Conservation (phyloP, 1,284 basidiomycete genomes). For the Cutaneotrichosporon sp. region DNA sequence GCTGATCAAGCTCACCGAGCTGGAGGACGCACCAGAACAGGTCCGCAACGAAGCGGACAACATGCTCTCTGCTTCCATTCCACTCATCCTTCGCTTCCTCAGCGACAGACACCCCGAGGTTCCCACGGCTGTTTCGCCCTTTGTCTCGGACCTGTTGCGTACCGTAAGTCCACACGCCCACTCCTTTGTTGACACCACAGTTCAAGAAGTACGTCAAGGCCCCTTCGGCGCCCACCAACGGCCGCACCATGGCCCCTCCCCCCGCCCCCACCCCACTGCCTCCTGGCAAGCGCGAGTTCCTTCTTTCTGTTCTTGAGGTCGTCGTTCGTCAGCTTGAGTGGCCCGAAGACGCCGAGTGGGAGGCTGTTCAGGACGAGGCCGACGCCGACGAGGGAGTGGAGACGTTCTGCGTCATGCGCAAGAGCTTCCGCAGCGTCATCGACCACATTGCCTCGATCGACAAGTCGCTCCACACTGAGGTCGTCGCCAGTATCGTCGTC, state of each 20-base stretch:
- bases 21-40: constrained; percentile 59
- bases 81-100: constrained; percentile 84
- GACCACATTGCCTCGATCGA: constrained; percentile 88
- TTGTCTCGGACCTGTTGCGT: constrained; percentile 72
- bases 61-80: constrained; percentile 70
- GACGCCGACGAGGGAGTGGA: constrained; percentile 85
- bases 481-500: constrained; percentile 52
- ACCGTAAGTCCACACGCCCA: constrained; percentile 60
- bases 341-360: constrained; percentile 77
- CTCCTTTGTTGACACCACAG: constrained; percentile 14
- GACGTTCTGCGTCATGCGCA: constrained; percentile 79
- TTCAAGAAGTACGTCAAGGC: constrained; percentile 34
- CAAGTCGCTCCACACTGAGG: constrained; percentile 50
- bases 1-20: constrained; percentile 71
- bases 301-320: constrained; percentile 75
- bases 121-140: constrained; percentile 76
- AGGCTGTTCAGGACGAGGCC: constrained; percentile 70
- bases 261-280: constrained; percentile 55
- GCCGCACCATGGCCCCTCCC: constrained; percentile 28
- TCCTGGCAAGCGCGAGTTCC: constrained; percentile 72
- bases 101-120: constrained; percentile 87
- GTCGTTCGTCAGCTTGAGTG: constrained; percentile 72
- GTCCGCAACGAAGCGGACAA: constrained; percentile 69
- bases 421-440: constrained; percentile 68
- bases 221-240: constrained; percentile 22